Evolutionary conservation across 208 protist genomes (phyloP).

Genomic region (Leishmania tarentolae): DNA sequence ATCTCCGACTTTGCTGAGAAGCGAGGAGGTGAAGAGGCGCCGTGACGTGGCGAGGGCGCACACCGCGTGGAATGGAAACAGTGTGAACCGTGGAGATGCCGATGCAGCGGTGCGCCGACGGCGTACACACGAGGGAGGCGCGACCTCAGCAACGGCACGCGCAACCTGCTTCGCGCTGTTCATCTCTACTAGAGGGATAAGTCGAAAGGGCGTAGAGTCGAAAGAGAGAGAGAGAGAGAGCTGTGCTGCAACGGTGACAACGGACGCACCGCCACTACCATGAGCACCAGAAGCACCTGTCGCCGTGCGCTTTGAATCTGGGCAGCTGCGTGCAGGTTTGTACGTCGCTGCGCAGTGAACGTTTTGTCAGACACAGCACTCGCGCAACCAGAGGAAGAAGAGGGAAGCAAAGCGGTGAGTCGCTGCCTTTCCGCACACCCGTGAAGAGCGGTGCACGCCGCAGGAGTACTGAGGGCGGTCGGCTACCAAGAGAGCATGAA

Average conservation of each 20-base stretch:
- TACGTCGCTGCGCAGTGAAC: background rate
- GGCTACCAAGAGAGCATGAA: background rate
- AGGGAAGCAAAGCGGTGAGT: background rate
- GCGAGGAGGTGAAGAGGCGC: background rate
- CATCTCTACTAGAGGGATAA: background rate
- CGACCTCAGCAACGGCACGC: background rate
- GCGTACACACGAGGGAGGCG: background rate
- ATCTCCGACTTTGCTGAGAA: conserved; percentile 21
- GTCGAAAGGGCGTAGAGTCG: background rate
- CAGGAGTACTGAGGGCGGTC: background rate
- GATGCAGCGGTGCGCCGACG: background rate
- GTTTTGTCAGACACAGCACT: background rate
- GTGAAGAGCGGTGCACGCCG: background rate
- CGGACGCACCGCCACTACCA: background rate
- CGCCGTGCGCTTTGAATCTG: background rate
- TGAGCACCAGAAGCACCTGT: background rate
- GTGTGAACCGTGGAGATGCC: background rate
- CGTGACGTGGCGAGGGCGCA: background rate
- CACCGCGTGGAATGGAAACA: background rate
- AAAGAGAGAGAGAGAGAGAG: no score
- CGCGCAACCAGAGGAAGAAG: background rate
- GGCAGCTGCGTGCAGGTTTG: background rate
- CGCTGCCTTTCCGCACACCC: background rate
- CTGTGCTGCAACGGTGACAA: background rate
- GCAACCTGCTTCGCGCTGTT: background rate